Percentiles rank a stretch among this genome's conserved stretches.
Conservation (phyloP, 306 rosid species). For the Ammopiptanthus mongolicus region DNA sequence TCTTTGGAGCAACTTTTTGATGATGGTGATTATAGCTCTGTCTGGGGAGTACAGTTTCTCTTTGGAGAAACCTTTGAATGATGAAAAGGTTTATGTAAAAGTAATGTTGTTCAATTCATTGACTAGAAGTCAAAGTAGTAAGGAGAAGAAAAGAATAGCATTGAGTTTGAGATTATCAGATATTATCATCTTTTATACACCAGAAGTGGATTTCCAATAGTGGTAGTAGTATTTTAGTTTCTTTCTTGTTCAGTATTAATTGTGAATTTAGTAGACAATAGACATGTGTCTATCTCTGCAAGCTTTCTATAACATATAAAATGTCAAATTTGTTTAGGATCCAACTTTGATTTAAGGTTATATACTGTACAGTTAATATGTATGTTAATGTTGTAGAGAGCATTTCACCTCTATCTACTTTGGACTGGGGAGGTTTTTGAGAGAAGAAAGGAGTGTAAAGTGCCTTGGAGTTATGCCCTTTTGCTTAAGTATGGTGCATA, state of each 20-base stretch:
- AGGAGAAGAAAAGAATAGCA: conserved; percentile 38
- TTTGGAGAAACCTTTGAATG: conserved; percentile 21
- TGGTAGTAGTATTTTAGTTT: not conserved
- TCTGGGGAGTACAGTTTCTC: not conserved
- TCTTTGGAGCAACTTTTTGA: not conserved
- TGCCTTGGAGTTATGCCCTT: not conserved
- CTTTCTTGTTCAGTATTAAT: not conserved
- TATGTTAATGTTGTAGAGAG: not conserved
- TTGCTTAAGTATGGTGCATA: not conserved
- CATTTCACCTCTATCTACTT: not conserved
- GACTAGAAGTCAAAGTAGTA: conserved; percentile 18
- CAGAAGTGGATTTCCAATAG: not conserved
- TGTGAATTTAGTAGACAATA: not conserved
- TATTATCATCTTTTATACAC: conserved; percentile 33
- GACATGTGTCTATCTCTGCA: not conserved
- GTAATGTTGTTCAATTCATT: conserved; percentile 26
- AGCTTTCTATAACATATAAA: not conserved
- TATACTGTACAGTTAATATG: not conserved
- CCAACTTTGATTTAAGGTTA: not conserved
- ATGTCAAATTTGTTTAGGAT: conserved; percentile 5
- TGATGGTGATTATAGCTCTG: not conserved
- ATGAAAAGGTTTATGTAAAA: conserved; percentile 21
- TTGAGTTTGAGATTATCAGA: conserved; percentile 43
- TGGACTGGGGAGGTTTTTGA: not conserved
- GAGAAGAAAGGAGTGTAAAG: not conserved